Evolutionary conservation across 2,329 filamentous ascomycete species (phyloP), one percentile per base, ranked within the genome.

Genomic region (Cyclaneusma minus): DNA sequence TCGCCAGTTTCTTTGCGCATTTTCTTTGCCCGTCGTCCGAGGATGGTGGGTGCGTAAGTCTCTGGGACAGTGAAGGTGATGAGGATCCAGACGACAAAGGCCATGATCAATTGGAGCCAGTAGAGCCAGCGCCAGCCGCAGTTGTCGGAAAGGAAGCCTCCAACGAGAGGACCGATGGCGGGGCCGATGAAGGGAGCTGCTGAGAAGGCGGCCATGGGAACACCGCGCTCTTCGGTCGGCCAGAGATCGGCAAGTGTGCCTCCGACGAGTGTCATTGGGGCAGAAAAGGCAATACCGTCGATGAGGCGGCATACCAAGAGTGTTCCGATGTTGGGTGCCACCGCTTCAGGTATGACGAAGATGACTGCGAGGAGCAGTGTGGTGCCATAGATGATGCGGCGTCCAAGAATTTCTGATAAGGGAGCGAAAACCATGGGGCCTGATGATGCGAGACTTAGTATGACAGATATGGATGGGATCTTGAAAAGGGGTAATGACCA

Each of bases 1-100:
- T 81, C 66, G 13, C 74, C 71, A 2, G 79, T 77, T 16, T 69
- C 50, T 44, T 74, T 68, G 27, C 83, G 67, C 33, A 89, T 55
- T 47, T 80, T 79, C 42, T 62, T 60, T 3, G 84, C 84, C 8
- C 82, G 66, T 16, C 54, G 55, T 27, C 68, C 64, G 10, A 94
- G 66, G 26, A 93, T 71, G 0, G 70, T 78, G 0, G 84, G 82
- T 0, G 82, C 74, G 47, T 89, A 92, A 0, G 84, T 93, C 51
- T 92, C 84, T 2, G 82, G 81, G 0, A 92, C 75, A n/a, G 81
- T 89, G 51, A 91, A 85, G 16, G 74, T 76, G 49, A 89, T 84
- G 33, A 87, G 47, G 11, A 77, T 33, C 69, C 77, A 89, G 39
- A 76, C 66, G 25, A 74, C 45, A 9, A 61, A 71, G 14, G 77